These are phyloP conservation scores for Solanum hybrid DNA, from an alignment of 305 asterid genomes.

Conservation along the genomic window DNA sequence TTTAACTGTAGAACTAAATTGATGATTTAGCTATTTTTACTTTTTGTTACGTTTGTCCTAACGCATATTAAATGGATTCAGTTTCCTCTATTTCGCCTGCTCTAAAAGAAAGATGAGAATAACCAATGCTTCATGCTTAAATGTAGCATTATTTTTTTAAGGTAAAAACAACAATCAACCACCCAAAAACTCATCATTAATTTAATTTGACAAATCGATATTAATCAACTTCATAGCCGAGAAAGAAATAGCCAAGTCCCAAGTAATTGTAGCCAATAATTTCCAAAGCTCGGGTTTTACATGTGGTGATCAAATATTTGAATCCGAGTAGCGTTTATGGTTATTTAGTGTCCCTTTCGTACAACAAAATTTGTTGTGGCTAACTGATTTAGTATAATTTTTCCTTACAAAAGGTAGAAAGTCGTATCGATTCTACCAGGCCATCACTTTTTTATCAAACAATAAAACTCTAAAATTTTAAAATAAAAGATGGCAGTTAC, in stretches of 20 bases:
- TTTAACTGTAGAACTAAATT: neutral
- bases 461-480: neutral
- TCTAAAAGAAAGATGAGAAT: neutral
- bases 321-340: neutral
- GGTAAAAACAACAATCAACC: neutral
- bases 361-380: neutral
- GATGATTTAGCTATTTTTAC: neutral
- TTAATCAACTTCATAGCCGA: neutral
- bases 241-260: neutral
- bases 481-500: neutral
- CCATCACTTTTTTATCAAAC: neutral
- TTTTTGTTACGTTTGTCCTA: neutral
- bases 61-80: neutral
- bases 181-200: neutral
- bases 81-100: neutral
- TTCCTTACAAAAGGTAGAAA: neutral
- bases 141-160: neutral
- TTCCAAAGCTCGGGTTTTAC: neutral
- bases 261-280: neutral
- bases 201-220: neutral
- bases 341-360: neutral
- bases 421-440: neutral
- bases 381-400: neutral
- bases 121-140: neutral
- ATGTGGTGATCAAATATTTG: neutral